Base-by-base conservation (phyloP, 192 early-diverging fungal genomes). In the Chytriomyces sp. region DNA sequence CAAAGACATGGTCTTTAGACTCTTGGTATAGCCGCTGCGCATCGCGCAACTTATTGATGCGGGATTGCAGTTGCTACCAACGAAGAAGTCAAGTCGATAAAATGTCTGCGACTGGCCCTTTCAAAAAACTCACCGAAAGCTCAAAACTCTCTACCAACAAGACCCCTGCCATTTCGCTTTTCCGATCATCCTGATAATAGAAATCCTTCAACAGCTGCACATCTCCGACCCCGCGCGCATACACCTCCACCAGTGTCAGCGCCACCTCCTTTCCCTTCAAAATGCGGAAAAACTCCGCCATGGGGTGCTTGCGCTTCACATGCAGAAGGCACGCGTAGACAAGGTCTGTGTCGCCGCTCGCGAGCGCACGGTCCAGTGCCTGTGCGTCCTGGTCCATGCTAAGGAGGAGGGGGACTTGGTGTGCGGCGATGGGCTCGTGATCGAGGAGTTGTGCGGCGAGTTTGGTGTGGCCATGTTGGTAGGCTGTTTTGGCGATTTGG, bases 121-220 rank as follows among this genome's bases (percentile, higher is more conserved):
- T 53, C 55, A 3, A 34, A 71, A 31, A 37, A 52, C 63, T 31
- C 65, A 72, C 69, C 7, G 19, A 39, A 2, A 34, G 8, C 40
- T 75, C 72, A 39, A 78, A 74, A 22, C 41, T 73, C 64, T 89
- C 67, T 49, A 75, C 12, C 37, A 83, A 6, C 70, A 78, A 40
- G 14, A 80, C n/a, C 74, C 85, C 39, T 49, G 94, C 87, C 67
- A 81, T 81, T 53, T 94, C 80, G 22, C 89, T 78, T 41, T 79
- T 63, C 58, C 91, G 83, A 83, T 99, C 98, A 73, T 97, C 93
- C 76, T 99, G 95, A 72, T 93, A 98, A 80, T 99, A 99, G 72
- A 96, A 99, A 74, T 98, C 92, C 52, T 90, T 89, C 52, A 99
- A 84, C 0, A 97, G 75, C 17, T 91, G 87, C 30, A 84, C 76